Percentiles rank a stretch among this genome's conserved stretches.
Conservation (phyloP, 1,284 basidiomycete genomes). For the Neotropicomus parvogracilis region DNA sequence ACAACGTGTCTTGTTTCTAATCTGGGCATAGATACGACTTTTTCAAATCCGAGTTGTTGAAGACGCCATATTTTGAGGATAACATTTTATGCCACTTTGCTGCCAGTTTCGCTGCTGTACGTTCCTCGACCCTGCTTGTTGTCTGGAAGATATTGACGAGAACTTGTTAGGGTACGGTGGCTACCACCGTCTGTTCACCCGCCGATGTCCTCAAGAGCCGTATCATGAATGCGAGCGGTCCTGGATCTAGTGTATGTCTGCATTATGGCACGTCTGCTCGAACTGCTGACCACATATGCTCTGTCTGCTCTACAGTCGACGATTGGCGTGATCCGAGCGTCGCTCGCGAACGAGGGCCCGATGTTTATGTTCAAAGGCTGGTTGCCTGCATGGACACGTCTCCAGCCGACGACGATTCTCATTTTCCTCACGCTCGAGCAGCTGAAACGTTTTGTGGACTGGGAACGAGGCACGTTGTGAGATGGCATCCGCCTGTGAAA, state of each 20-base stretch:
- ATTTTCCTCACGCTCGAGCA: slow-evolving; percentile 77
- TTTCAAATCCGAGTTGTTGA: slow-evolving; percentile 79
- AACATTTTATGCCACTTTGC: slow-evolving; percentile 81
- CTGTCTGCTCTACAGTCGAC: slow-evolving; percentile 52
- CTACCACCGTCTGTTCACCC: slow-evolving; percentile 91
- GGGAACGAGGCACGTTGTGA: slow-evolving; percentile 22
- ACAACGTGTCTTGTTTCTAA: neutral
- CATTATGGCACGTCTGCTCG: too few species aligned
- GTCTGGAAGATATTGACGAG: neutral
- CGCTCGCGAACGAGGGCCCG: slow-evolving; percentile 75
- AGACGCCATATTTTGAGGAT: slow-evolving; percentile 69
- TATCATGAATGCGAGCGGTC: slow-evolving; percentile 87
- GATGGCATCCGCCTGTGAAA: neutral
- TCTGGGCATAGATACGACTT: slow-evolving; percentile 69
- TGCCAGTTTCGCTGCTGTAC: slow-evolving; percentile 79
- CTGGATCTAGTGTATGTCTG: slow-evolving; percentile 62
- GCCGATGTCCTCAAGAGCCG: slow-evolving; percentile 89
- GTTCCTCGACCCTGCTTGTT: slow-evolving; percentile 31
- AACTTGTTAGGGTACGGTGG: slow-evolving; percentile 71
- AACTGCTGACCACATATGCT: neutral
- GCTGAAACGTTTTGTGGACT: slow-evolving; percentile 24
- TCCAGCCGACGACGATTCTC: slow-evolving; percentile 81
- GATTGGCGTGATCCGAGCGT: slow-evolving; percentile 64
- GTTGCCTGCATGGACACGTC: slow-evolving; percentile 80
- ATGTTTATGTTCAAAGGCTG: slow-evolving; percentile 94